These are phyloP conservation scores for Magnolia changhungtana DNA, from an alignment of 164 flowering plant species.

Conservation along the genomic window DNA sequence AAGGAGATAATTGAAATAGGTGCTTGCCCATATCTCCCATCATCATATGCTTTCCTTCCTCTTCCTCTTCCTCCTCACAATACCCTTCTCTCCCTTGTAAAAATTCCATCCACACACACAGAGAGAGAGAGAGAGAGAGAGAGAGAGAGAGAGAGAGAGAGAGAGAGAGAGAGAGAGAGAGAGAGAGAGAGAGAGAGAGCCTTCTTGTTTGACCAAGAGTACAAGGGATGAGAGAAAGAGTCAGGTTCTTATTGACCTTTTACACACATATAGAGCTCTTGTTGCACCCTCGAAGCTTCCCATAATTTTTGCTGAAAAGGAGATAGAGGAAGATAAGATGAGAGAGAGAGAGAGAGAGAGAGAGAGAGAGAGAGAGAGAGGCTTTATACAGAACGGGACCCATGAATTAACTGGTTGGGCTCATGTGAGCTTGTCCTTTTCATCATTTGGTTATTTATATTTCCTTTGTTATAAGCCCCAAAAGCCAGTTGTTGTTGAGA, in stretches of 20 bases:
- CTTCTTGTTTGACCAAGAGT: slow-evolving; percentile 7
- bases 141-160: slow-evolving; percentile 5
- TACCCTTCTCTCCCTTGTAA: slow-evolving; percentile 9
- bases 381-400: slow-evolving; percentile 31
- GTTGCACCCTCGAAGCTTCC: slow-evolving; percentile 14
- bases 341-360: slow-evolving; percentile 2
- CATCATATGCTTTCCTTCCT: slow-evolving; percentile 15
- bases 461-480: slow-evolving; percentile 18
- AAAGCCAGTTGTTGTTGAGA: slow-evolving; percentile 42
- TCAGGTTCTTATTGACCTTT: slow-evolving; percentile 10
- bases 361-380: slow-evolving; percentile 5
- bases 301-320: slow-evolving; percentile 1
- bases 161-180: slow-evolving; percentile 6
- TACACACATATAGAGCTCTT: neutral
- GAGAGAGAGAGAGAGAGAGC: slow-evolving; percentile 6
- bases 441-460: slow-evolving; percentile 31
- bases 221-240: neutral
- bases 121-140: neutral
- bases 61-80: slow-evolving; percentile 17
- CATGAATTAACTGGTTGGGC: slow-evolving; percentile 59
- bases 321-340: neutral
- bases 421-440: slow-evolving; percentile 75
- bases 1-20: slow-evolving; percentile 12
- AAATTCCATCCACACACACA: slow-evolving; percentile 7
- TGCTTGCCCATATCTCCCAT: neutral